Percentiles rank a stretch among this genome's conserved stretches.
These are phyloP conservation scores for Aegilops speltoides DNA, from an alignment of 176 grass and related monocot species.

Conservation along the genomic window DNA sequence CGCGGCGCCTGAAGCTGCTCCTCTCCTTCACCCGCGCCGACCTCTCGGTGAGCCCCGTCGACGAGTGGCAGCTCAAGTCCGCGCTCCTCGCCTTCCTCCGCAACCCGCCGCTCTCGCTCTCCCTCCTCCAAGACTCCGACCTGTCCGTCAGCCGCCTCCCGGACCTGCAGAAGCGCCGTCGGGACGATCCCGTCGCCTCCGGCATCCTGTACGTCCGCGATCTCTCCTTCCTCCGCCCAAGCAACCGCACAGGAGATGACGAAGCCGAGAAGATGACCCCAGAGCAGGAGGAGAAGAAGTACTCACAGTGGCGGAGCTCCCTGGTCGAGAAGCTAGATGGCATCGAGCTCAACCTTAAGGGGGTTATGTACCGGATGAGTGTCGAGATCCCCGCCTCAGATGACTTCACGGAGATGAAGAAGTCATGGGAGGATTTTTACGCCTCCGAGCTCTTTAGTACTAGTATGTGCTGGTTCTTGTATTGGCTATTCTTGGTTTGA, in stretches of 20 bases:
- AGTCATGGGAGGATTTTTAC: conserved; percentile 93
- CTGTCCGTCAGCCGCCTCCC: conserved; percentile 50
- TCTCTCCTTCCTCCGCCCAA: conserved; percentile 52
- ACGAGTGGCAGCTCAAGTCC: conserved; percentile 86
- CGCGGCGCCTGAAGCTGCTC: conserved; percentile 68
- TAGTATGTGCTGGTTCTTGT: conserved; percentile 44
- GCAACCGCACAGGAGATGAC: conserved; percentile 8
- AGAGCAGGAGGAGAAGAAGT: conserved; percentile 55
- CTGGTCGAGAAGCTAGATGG: conserved; percentile 64
- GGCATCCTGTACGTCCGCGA: conserved; percentile 77
- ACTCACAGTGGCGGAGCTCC: conserved; percentile 60
- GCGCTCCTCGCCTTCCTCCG: conserved; percentile 80
- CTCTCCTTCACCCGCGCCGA: conserved; percentile 89
- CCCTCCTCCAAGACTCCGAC: conserved; percentile 56
- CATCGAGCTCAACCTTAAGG: conserved; percentile 83
- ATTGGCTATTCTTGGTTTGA: background rate
- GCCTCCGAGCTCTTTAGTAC: conserved; percentile 53
- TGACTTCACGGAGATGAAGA: conserved; percentile 71
- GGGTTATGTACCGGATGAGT: conserved; percentile 81
- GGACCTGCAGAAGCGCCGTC: conserved; percentile 84
- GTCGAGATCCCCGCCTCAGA: conserved; percentile 61
- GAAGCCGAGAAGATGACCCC: conserved; percentile 30
- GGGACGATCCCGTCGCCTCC: conserved; percentile 73
- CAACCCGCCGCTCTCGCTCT: conserved; percentile 53
- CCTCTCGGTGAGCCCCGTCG: conserved; percentile 67